Conservation (phyloP, 306 rosid species). For the Corylus americana region DNA sequence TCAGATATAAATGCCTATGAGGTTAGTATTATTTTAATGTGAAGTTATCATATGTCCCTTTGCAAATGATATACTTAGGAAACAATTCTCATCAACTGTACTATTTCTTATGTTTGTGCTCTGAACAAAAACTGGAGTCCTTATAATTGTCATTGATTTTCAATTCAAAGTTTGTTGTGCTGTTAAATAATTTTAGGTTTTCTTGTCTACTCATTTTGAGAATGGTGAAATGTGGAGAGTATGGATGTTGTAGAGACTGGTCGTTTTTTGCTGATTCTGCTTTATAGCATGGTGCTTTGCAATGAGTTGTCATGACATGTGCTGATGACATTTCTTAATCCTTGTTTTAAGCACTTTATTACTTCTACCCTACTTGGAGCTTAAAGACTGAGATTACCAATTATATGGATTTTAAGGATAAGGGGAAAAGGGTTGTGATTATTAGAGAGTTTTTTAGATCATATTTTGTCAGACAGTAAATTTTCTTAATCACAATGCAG, state of each 20-base stretch:
- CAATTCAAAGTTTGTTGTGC: background rate
- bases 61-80: background rate
- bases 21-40: constrained; percentile 39
- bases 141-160: background rate
- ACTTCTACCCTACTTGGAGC: background rate
- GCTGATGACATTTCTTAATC: background rate
- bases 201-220: too few species aligned
- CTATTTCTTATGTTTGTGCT: background rate
- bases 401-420: background rate
- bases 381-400: background rate
- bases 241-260: background rate
- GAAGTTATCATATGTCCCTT: constrained; percentile 10
- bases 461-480: background rate
- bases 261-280: background rate
- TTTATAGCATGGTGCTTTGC: background rate
- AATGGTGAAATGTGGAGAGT: background rate
- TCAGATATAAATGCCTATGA: constrained; percentile 86
- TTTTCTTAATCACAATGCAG: background rate
- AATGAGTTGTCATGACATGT: background rate
- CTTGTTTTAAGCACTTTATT: background rate
- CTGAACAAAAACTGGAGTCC: background rate
- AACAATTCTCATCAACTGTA: background rate
- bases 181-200: background rate
- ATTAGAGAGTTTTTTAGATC: background rate
- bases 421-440: background rate